These are phyloP conservation scores for Mrakiaceae sp. DNA, from an alignment of 1,284 basidiomycete species.

Conservation along the genomic window DNA sequence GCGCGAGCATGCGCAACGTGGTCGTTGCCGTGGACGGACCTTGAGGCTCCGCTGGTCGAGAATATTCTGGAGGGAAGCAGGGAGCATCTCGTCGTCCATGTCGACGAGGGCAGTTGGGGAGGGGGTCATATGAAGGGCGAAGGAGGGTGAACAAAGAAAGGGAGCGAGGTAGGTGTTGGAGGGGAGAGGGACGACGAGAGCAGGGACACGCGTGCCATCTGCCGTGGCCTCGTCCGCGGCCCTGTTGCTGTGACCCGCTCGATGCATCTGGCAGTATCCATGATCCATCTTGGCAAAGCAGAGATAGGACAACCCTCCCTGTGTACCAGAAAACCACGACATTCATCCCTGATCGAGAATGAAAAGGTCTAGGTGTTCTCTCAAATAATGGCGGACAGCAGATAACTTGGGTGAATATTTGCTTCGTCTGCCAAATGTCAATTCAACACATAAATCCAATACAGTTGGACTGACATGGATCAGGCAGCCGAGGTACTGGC, in stretches of 20 bases:
- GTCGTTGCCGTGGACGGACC: background rate
- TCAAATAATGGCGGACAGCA: too few relatives aligned
- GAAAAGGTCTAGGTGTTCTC: too few relatives aligned
- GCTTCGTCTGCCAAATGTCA: too few relatives aligned
- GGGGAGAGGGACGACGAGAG: background rate
- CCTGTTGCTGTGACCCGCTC: background rate
- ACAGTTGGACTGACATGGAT: too few relatives aligned
- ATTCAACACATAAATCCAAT: too few relatives aligned
- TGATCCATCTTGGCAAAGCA: too few relatives aligned
- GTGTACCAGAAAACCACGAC: too few relatives aligned
- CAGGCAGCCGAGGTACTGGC: too few relatives aligned
- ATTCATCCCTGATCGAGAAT: too few relatives aligned
- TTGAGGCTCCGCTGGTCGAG: conserved; percentile 78
- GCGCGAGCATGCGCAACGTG: background rate
- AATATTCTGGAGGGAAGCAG: conserved; percentile 74
- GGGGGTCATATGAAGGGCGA: background rate
- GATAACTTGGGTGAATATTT: too few relatives aligned
- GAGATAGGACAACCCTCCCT: too few relatives aligned
- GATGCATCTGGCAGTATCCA: too few relatives aligned
- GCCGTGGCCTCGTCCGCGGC: background rate
- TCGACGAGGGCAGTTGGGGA: background rate
- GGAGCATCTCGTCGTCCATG: conserved; percentile 13
- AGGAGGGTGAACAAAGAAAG: background rate
- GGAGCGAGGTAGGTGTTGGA: background rate
- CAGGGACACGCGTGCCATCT: background rate